phyloP scores from a whole-genome alignment of 2,329 filamentous ascomycete genomes.

The Epichloe hybrida region DNA sequence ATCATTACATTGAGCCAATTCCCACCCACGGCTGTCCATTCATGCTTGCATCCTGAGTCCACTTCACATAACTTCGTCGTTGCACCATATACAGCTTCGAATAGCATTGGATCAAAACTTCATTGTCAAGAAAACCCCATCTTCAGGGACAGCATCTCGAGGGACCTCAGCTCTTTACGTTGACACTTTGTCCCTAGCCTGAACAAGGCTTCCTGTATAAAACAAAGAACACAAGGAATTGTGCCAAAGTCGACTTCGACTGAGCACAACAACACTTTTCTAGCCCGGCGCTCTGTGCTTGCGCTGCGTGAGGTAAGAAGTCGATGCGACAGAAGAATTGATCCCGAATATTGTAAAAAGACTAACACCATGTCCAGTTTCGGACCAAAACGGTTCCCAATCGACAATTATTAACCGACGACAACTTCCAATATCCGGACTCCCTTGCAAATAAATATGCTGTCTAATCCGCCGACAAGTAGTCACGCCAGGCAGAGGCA shows the following conservation, averaged over 20 bases:
- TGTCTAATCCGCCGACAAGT: slow-evolving; percentile 61
- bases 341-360: not conserved
- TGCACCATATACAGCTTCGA: slow-evolving; percentile 4
- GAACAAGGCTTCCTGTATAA: slow-evolving; percentile 17
- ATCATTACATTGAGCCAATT: slow-evolving; percentile 12
- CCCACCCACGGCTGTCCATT: slow-evolving; percentile 10
- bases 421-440: slow-evolving; percentile 44
- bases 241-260: slow-evolving; percentile 27
- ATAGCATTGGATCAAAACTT: not conserved
- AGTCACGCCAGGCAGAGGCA: slow-evolving; percentile 45
- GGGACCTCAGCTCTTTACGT: slow-evolving; percentile 10
- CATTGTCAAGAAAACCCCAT: slow-evolving; percentile 6
- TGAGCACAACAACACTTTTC: slow-evolving; percentile 32
- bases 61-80: slow-evolving; percentile 9
- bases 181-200: slow-evolving; percentile 14
- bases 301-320: slow-evolving; percentile 65
- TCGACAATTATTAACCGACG: slow-evolving; percentile 37
- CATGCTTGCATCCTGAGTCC: slow-evolving; percentile 14
- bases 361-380: slow-evolving; percentile 20
- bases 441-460: slow-evolving; percentile 60
- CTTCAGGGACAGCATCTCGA: slow-evolving; percentile 7
- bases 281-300: slow-evolving; percentile 70
- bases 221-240: slow-evolving; percentile 5
- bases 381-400: slow-evolving; percentile 34
- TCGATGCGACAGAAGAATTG: not conserved